Evolutionary conservation across 2,329 filamentous ascomycete genomes (phyloP).

Genomic region (Sporothrix schenckii): DNA sequence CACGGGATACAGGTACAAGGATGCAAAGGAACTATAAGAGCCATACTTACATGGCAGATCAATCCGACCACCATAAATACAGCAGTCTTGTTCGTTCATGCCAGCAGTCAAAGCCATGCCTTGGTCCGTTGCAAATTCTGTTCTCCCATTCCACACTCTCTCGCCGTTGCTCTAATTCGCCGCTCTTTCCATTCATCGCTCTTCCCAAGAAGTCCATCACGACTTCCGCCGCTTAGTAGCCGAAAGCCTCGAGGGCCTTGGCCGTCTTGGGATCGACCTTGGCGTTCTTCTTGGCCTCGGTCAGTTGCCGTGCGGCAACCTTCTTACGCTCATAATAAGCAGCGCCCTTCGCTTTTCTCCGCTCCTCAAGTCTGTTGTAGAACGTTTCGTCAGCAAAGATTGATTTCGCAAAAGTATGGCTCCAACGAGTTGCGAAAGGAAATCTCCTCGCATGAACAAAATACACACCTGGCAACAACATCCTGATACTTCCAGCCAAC

Average conservation of each 20-base stretch:
- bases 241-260: slow-evolving; percentile 84
- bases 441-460: not conserved
- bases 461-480: slow-evolving; percentile 89
- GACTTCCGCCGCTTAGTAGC: slow-evolving; percentile 68
- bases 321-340: slow-evolving; percentile 99
- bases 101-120: not conserved
- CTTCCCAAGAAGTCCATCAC: not conserved
- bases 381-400: not conserved
- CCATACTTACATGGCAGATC: not conserved
- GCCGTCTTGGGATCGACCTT: slow-evolving; percentile 83
- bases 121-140: not conserved
- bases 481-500: slow-evolving; percentile 99
- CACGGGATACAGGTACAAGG: not conserved
- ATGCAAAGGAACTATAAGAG: not conserved
- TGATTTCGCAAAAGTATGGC: not conserved
- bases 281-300: slow-evolving; percentile 90
- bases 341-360: slow-evolving; percentile 98
- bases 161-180: slow-evolving; percentile 22
- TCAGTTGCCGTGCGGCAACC: slow-evolving; percentile 85
- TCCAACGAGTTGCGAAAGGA: not conserved
- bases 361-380: slow-evolving; percentile 83
- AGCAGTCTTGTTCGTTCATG: slow-evolving; percentile 4
- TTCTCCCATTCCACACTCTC: slow-evolving; percentile 16
- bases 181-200: slow-evolving; percentile 1
- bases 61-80: slow-evolving; percentile 16